Base-by-base conservation (phyloP, 805 yeast genomes). In the Komagataella kurtzmanii region DNA sequence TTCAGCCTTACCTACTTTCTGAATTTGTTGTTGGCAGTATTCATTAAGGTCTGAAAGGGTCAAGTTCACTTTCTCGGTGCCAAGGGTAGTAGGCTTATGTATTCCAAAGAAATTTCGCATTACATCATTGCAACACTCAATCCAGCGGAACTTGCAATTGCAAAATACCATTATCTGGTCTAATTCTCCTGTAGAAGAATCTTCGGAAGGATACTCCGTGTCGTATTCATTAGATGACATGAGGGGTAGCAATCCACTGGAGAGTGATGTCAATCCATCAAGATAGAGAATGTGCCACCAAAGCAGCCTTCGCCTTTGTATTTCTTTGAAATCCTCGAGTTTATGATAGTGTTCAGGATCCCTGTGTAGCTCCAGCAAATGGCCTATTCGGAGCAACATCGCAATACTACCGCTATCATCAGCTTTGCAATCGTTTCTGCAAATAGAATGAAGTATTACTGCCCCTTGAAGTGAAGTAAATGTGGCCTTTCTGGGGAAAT, bases 211-310 rank as follows among this genome's bases (percentile, higher is more conserved):
- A 10, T 24, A 24, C 36, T 8, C 12, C 12, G 36, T 24, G 8
- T 24, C 36, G 36, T 74, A 76, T 57, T 79, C 83, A 51, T 72
- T 76, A 44, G 68, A 63, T 52, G 67, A 65, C 53, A 81, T 76
- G 40, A 76, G 69, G 1, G 85, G 85, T 0, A 79, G 73, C 36
- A 77, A 61, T 59, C 79, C 72, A 49, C 75, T 75, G 55, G 79
- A 78, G 53, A 78, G 73, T 44, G 83, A 73, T 7, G 80, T 75
- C 54, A 77, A 68, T 3, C 77, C 72, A 60, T 81, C 87, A 54
- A 81, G 62, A 24, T 78, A 77, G 54, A 79, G 79, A 6, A 81
- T 76, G 44, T 79, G 80, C 85, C 85, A 81, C 85, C 85, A 81
- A n/a, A 81, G 60, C 51, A 79, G 59, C 59, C 85, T 68, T 61